Conservation (phyloP, 495 filamentous ascomycete genomes). For the Neurospora terricola region DNA sequence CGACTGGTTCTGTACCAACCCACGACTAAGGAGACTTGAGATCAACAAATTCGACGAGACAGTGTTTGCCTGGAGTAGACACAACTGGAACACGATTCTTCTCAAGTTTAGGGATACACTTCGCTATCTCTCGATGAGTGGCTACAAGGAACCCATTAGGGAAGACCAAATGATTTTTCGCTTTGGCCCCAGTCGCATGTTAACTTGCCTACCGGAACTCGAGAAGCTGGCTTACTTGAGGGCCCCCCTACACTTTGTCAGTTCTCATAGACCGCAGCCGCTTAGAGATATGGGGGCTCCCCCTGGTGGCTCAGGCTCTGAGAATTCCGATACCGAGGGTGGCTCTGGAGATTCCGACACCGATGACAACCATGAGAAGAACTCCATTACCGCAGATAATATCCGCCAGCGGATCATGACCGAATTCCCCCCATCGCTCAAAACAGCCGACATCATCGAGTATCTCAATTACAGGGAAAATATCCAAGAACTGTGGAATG, state of each 20-base stretch:
- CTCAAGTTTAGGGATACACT: background rate
- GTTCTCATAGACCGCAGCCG: background rate
- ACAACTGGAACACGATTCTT: background rate
- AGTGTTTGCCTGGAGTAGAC: background rate
- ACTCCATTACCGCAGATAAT: background rate
- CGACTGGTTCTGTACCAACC: background rate
- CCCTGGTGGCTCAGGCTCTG: background rate
- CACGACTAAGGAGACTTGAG: background rate
- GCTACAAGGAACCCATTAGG: background rate
- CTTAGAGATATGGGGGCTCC: background rate
- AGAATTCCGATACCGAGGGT: background rate
- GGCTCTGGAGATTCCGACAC: no score
- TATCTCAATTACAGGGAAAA: background rate
- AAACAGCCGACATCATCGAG: background rate
- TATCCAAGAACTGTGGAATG: rapidly evolving
- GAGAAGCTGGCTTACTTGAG: background rate
- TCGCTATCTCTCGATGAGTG: background rate
- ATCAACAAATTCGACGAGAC: background rate
- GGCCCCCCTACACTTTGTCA: background rate
- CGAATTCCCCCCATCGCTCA: background rate
- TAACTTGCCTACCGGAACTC: background rate
- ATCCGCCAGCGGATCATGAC: background rate
- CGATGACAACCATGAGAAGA: no score
- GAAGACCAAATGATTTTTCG: background rate
- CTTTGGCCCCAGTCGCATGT: background rate